Evolutionary conservation across 2,329 filamentous ascomycete genomes (phyloP), one percentile per base, ranked within the genome.

Genomic region (Sporothrix protearum): DNA sequence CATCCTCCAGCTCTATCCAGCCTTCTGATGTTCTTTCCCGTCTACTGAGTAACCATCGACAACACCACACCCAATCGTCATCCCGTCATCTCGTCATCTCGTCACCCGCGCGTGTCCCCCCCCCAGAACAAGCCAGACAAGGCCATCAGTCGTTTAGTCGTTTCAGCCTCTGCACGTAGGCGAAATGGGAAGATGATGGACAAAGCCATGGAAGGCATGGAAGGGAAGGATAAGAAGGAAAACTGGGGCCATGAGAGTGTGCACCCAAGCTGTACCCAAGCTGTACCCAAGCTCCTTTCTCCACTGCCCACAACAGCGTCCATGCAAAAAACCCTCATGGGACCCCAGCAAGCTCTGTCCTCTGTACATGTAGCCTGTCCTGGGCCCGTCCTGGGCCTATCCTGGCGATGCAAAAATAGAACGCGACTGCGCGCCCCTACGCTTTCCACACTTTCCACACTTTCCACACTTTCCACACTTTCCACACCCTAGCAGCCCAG

Each of bases 141-240:
- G 45, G 47, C 47, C 28, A 53, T 45, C 22, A 53, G 47, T 25
- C n/a, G 49, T 68, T 42, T 36, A 53, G 47, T 25, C n/a, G 49
- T 68, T 42, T 55, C 66, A 68, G 30, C 47, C 47, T 55, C 66
- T 55, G 66, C 47, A 68, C 47, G 49, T 39, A 42, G 33, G 66
- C 66, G 47, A 55, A 68, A 68, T 30, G n/a, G 66, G 66, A 55
- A 36, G 47, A 55, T 25, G 30, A 22, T 49, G 61, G 22, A 25
- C 12, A 67, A 33, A 49, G 39, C 61, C 30, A 66, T 25, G 39
- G 36, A 45, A 68, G 64, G 64, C 36, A 1, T 10, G 30, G 63
- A 33, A n/a, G 42, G 25, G 61, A n/a, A 42, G 28, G 25, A 36
- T 45, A 16, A 51, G 22, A 53, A 53, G 6, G 49, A 53, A 53